Evolutionary conservation across 148 eudicot genomes (phyloP).

Genomic region (Nyssa sinensis): DNA sequence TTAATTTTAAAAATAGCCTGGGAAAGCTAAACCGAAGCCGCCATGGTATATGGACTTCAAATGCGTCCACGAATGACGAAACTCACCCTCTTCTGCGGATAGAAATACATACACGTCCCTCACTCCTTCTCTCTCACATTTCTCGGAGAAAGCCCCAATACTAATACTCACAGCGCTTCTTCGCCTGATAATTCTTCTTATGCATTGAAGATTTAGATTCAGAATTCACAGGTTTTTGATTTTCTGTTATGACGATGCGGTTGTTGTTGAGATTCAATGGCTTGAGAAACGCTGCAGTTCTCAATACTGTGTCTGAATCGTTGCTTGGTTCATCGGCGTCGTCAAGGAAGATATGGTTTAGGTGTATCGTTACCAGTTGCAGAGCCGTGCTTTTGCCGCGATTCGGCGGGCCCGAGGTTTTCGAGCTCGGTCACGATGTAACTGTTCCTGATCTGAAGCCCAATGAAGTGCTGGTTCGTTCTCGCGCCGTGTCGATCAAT

Average conservation of each 20-base stretch:
- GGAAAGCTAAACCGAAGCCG: too few relatives aligned
- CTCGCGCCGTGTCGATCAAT: constrained; percentile 88
- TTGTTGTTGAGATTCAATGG: constrained; percentile 35
- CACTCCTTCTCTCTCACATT: constrained; percentile 17
- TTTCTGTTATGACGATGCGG: constrained; percentile 37
- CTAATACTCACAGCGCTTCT: not conserved
- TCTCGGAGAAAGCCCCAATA: not conserved
- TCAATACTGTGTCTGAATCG: constrained; percentile 11
- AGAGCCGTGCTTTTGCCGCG: constrained; percentile 80
- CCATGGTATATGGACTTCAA: too few relatives aligned
- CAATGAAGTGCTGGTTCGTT: constrained; percentile 75
- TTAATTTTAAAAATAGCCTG: too few relatives aligned
- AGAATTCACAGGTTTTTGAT: not conserved
- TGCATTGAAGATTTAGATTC: not conserved
- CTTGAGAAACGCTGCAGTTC: constrained; percentile 16
- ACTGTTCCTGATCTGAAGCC: constrained; percentile 75
- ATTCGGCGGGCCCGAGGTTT: constrained; percentile 84
- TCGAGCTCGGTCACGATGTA: constrained; percentile 59
- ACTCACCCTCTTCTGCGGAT: constrained; percentile 31
- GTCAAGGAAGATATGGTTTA: constrained; percentile 34
- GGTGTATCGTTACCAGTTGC: constrained; percentile 59
- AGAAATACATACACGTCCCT: constrained; percentile 35
- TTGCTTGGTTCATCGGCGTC: constrained; percentile 8
- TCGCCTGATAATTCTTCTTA: not conserved
- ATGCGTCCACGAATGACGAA: not conserved